Percentiles rank a stretch among this genome's conserved stretches.
Conservation (phyloP, 2,329 filamentous ascomycete species). For the Cladosporium sp. region DNA sequence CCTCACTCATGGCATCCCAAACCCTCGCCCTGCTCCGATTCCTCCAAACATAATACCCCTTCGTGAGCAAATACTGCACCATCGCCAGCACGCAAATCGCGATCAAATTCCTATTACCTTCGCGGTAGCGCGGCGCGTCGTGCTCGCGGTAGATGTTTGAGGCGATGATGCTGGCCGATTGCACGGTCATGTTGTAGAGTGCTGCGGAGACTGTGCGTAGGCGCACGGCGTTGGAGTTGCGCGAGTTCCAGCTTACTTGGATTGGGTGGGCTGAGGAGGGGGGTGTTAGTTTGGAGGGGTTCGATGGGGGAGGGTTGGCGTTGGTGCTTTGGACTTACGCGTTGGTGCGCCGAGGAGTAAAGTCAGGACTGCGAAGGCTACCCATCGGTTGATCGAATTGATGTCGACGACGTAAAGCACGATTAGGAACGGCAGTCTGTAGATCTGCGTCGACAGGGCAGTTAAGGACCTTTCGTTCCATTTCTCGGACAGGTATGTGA, state of each 20-base stretch:
- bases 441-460: constrained; percentile 42
- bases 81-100: constrained; percentile 48
- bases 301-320: neutral
- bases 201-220: constrained; percentile 59
- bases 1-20: constrained; percentile 48
- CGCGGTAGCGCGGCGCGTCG: constrained; percentile 37
- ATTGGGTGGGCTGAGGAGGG: constrained; percentile 30
- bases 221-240: constrained; percentile 59
- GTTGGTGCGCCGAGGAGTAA: constrained; percentile 29
- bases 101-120: constrained; percentile 52
- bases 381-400: constrained; percentile 35
- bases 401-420: constrained; percentile 41
- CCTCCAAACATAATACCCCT: constrained; percentile 23
- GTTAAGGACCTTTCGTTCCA: constrained; percentile 49
- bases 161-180: constrained; percentile 36
- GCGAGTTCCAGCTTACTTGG: constrained; percentile 40
- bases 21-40: constrained; percentile 34
- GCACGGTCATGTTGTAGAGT: constrained; percentile 52
- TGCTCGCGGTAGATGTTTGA: constrained; percentile 28
- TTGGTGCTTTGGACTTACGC: neutral
- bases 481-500: constrained; percentile 47
- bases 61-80: constrained; percentile 45
- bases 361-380: constrained; percentile 32
- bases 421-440: constrained; percentile 55
- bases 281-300: too few species aligned